Conservation (phyloP, 2,329 filamentous ascomycete genomes). For the Capronia americana region DNA sequence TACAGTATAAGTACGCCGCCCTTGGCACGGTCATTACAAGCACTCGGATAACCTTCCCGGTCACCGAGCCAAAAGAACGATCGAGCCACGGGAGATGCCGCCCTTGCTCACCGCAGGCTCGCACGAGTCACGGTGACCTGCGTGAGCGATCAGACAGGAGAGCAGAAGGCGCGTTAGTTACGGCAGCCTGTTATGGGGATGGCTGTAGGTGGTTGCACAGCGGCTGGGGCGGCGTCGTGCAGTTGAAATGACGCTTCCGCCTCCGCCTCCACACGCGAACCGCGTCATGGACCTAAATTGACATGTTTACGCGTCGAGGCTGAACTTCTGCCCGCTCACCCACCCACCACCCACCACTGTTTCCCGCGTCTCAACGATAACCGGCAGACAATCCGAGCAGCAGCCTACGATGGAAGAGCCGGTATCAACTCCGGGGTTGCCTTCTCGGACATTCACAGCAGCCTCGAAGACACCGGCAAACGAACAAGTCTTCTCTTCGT, state of each 20-base stretch:
- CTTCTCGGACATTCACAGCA: constrained; percentile 31
- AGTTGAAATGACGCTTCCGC: constrained; percentile 2
- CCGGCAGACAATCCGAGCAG: neutral
- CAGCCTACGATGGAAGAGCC: constrained; percentile 40
- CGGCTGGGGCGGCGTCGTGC: too few relatives aligned
- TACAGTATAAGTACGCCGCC: neutral
- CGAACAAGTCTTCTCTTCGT: constrained; percentile 81
- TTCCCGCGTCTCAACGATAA: constrained; percentile 2
- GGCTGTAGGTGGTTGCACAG: neutral
- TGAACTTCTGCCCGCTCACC: neutral
- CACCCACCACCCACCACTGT: neutral
- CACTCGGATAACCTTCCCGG: neutral
- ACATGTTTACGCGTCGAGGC: constrained; percentile 25
- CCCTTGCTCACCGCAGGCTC: too few relatives aligned
- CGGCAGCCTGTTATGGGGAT: too few relatives aligned
- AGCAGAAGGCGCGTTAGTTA: too few relatives aligned
- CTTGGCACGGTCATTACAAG: neutral
- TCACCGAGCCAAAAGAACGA: neutral
- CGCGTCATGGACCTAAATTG: constrained; percentile 11
- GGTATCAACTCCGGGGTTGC: constrained; percentile 36
- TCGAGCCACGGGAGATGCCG: too few relatives aligned
- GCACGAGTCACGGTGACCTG: too few relatives aligned
- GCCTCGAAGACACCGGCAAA: constrained; percentile 40
- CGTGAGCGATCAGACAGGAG: neutral
- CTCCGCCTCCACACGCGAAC: constrained; percentile 23